Evolutionary conservation across 306 rosid genomes (phyloP).

Genomic region (Argentina anserina): DNA sequence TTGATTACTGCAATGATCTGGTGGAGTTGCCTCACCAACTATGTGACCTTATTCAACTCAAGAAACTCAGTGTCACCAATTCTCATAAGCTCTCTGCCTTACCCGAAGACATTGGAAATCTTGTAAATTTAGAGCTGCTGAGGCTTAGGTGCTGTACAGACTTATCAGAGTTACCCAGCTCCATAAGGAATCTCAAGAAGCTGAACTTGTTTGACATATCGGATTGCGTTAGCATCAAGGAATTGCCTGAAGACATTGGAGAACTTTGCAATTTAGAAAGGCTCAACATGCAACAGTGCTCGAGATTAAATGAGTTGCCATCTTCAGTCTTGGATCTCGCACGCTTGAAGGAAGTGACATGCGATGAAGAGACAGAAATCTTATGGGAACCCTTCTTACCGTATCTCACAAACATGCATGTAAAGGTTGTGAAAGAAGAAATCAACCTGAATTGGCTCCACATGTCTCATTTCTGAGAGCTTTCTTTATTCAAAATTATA

Average conservation of each 20-base stretch:
- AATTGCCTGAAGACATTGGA: conserved; percentile 47
- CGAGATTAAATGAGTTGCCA: conserved; percentile 35
- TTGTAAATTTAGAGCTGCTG: conserved; percentile 41
- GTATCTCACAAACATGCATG: not conserved
- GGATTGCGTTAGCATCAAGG: conserved; percentile 36
- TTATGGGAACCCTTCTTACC: conserved; percentile 25
- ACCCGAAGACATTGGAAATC: conserved; percentile 35
- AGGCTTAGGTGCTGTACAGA: conserved; percentile 46
- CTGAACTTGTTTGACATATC: conserved; percentile 46
- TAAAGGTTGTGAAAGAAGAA: conserved; percentile 27
- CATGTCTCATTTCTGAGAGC: not conserved
- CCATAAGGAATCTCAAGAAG: conserved; percentile 22
- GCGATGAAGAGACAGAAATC: conserved; percentile 41
- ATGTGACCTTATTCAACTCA: conserved; percentile 29
- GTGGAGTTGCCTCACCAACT: conserved; percentile 41
- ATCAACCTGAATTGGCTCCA: conserved; percentile 36
- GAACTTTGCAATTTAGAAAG: conserved; percentile 27
- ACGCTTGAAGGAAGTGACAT: conserved; percentile 31
- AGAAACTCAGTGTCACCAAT: conserved; percentile 50
- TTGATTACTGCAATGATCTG: conserved; percentile 56
- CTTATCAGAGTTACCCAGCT: conserved; percentile 38
- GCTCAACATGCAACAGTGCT: conserved; percentile 39
- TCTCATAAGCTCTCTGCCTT: conserved; percentile 49
- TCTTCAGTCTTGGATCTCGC: conserved; percentile 32
- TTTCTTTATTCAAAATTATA: not conserved